These are phyloP conservation scores for Pythium graminicola DNA, from an alignment of 352 stramenopile species.

Conservation along the genomic window DNA sequence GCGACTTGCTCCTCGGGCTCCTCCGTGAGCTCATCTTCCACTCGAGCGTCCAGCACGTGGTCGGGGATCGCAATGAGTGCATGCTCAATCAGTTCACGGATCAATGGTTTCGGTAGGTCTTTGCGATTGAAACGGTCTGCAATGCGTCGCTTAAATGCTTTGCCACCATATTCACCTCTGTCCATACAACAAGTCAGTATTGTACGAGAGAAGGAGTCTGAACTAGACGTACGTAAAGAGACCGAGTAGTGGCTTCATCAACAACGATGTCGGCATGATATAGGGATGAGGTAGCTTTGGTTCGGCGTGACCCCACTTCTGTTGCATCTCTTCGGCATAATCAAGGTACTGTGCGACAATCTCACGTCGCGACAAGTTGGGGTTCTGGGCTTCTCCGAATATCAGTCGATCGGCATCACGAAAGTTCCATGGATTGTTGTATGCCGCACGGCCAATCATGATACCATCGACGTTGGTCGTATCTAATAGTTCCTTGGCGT, in stretches of 20 bases:
- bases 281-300: constrained; percentile 44
- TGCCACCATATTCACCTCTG: constrained; percentile 69
- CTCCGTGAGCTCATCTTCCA: constrained; percentile 49
- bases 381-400: constrained; percentile 62
- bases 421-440: constrained; percentile 87
- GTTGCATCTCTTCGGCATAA: constrained; percentile 78
- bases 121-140: constrained; percentile 61
- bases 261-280: constrained; percentile 68
- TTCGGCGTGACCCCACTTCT: constrained; percentile 52
- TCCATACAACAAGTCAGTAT: background rate
- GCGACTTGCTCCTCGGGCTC: background rate
- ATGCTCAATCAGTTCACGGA: constrained; percentile 70
- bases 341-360: constrained; percentile 80
- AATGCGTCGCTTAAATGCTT: constrained; percentile 77
- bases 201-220: background rate
- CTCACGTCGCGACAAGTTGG: constrained; percentile 79
- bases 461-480: constrained; percentile 72
- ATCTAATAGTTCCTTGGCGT: constrained; percentile 86
- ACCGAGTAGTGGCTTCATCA: constrained; percentile 72
- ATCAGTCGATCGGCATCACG: constrained; percentile 79
- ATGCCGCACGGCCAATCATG: constrained; percentile 88
- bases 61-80: constrained; percentile 63
- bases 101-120: constrained; percentile 38
- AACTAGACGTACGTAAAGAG: constrained; percentile 49
- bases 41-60: constrained; percentile 59